These are phyloP conservation scores for Peronospora tabacina DNA, from an alignment of 352 stramenopile genomes.

Conservation along the genomic window DNA sequence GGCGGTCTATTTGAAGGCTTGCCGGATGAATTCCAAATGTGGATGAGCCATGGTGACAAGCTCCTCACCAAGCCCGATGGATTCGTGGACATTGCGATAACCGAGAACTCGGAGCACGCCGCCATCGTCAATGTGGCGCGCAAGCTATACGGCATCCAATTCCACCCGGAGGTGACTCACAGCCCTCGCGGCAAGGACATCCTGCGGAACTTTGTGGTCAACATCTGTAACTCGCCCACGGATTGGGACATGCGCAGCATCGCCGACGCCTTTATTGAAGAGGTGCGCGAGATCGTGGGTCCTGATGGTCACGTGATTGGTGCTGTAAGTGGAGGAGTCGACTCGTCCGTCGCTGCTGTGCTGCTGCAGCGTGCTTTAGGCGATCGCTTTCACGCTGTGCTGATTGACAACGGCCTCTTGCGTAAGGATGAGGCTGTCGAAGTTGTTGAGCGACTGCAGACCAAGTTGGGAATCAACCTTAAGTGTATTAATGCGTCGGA, in stretches of 20 bases:
- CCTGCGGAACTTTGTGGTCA: conserved; percentile 96
- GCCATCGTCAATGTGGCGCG: conserved; percentile 92
- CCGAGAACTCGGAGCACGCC: conserved; percentile 88
- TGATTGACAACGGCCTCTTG: conserved; percentile 99
- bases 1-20: conserved; percentile 86
- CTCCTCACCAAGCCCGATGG: conserved; percentile 90
- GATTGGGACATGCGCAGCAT: conserved; percentile 99
- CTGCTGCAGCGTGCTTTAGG: conserved; percentile 96
- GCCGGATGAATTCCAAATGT: conserved; percentile 94
- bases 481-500: conserved; percentile 95
- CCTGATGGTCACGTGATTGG: conserved; percentile 95
- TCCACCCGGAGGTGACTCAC: conserved; percentile 96
- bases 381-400: conserved; percentile 97
- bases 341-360: conserved; percentile 97
- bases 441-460: conserved; percentile 86
- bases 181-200: conserved; percentile 92
- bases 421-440: conserved; percentile 92
- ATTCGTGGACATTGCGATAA: conserved; percentile 85
- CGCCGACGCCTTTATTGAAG: conserved; percentile 81
- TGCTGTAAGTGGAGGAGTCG: conserved; percentile 96
- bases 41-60: conserved; percentile 99
- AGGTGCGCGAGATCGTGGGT: conserved; percentile 89
- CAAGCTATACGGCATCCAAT: conserved; percentile 97
- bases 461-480: conserved; percentile 94
- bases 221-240: conserved; percentile 90